Base-by-base conservation (phyloP, 2,329 filamentous ascomycete species). In the Huntiella bhutanensis region DNA sequence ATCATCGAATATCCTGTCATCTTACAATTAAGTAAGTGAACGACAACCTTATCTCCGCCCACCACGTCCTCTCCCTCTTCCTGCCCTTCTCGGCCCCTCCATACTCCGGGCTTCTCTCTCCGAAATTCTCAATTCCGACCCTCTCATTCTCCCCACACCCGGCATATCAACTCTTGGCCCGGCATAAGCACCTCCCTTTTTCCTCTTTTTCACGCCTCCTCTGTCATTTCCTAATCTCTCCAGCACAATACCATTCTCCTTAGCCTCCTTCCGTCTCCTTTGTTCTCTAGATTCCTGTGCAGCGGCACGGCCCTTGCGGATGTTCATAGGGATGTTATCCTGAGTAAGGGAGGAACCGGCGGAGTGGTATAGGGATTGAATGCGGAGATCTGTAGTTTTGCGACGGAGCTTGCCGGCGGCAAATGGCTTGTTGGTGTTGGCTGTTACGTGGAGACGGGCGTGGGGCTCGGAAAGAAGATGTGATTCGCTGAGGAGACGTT, bases 401-500 rank as follows among this genome's bases (percentile, higher is more conserved):
- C 84, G 77, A 32, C 87, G 75, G 54, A 81, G 80, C 55, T 77
- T 78, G 46, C 87, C 87, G 3, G 66, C 64, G 28, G 66, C 58
- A 51, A 71, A 72, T 50, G 61, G 60, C 46, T 59, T 65, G 43
- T 60, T 58, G 39, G 58, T 56, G 36, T 62, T 58, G 36, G 53
- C 51, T 35, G 39, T 46, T 33, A 54, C 53, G 12, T 62, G 58
- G 3, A 70, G 65, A 47, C 69, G 65, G 22, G 66, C 64, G 11
- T 70, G 66, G 1, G 72, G 65, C 11, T 60, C 56, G 10, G 56
- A 52, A 48, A 96, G 76, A 51, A 96, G 78, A 62, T 94, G 86
- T 0, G 87, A 95, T 68, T 98, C 91, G 54, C 80, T 73, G 49
- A 98, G 75, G 36, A 98, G 76, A 41, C 86, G 80, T 60, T 95